Evolutionary conservation across 73 alveolate genomes (phyloP).

Genomic region (Symbiodinium natans): DNA sequence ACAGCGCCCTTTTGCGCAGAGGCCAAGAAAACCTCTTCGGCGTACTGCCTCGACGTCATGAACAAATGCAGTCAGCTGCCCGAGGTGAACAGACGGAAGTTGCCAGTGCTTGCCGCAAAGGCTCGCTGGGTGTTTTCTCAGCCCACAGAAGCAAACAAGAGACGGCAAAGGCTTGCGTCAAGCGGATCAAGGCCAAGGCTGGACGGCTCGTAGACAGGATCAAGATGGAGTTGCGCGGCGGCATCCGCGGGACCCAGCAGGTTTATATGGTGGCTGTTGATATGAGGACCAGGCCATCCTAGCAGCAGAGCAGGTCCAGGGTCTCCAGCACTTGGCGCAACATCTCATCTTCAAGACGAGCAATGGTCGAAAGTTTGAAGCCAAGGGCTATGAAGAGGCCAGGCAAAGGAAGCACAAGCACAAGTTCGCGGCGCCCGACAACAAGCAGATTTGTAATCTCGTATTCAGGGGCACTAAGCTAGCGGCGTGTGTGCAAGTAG

Average conservation of each 20-base stretch:
- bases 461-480: background rate
- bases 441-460: background rate
- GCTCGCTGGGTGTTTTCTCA: background rate
- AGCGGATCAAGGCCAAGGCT: background rate
- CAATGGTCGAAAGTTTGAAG: background rate
- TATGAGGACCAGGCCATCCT: background rate
- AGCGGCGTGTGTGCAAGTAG: background rate
- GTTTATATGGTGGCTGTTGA: background rate
- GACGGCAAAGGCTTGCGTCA: background rate
- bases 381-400: background rate
- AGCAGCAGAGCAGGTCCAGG: background rate
- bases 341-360: background rate
- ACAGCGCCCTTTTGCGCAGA: too few relatives aligned
- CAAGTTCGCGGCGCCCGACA: background rate
- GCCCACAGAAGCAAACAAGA: background rate
- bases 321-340: background rate
- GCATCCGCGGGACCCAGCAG: background rate
- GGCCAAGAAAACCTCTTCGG: too few relatives aligned
- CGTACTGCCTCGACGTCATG: too few relatives aligned
- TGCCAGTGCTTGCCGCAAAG: background rate
- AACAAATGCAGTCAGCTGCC: background rate
- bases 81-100: background rate
- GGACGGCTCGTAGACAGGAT: background rate
- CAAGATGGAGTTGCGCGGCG: background rate
- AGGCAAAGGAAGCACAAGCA: background rate